A percentile compares a stretch with the other conserved stretches of the same genome.
These are phyloP conservation scores for Alliaria petiolata DNA, from an alignment of 345 rosid species.

Conservation along the genomic window DNA sequence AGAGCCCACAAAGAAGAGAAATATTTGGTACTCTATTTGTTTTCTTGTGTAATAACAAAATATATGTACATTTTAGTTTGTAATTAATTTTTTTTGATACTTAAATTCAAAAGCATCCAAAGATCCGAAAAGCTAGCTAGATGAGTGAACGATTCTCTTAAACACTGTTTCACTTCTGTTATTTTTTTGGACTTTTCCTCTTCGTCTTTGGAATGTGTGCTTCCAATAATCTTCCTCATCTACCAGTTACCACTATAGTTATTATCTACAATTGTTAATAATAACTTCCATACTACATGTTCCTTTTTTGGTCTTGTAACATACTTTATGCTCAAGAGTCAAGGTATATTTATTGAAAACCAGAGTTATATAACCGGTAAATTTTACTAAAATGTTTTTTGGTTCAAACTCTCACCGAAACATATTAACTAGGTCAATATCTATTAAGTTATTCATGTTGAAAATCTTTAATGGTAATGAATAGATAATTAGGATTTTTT, in stretches of 20 bases:
- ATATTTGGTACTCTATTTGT: constrained; percentile 33
- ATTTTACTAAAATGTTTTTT: background rate
- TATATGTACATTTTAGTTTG: constrained; percentile 20
- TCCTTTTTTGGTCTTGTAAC: background rate
- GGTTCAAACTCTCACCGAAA: background rate
- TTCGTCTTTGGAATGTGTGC: constrained; percentile 52
- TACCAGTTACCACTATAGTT: constrained; percentile 15
- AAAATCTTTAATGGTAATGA: background rate
- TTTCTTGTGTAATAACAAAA: constrained; percentile 32
- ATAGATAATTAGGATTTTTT: no score
- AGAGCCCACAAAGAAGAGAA: constrained; percentile 33
- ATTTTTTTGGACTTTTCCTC: constrained; percentile 51
- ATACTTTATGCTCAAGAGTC: background rate
- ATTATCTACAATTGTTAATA: background rate
- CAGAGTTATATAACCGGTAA: background rate
- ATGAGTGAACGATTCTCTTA: constrained; percentile 28
- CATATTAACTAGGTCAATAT: no score
- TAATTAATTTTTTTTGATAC: background rate
- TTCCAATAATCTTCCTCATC: constrained; percentile 33
- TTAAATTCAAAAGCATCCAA: constrained; percentile 22
- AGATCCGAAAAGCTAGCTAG: constrained; percentile 28
- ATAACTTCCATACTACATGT: background rate
- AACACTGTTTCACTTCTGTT: constrained; percentile 39
- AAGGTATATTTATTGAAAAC: background rate
- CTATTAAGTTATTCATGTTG: no score